These are phyloP conservation scores for Didymella arachidicola DNA, from an alignment of 2,329 filamentous ascomycete species.

Conservation along the genomic window DNA sequence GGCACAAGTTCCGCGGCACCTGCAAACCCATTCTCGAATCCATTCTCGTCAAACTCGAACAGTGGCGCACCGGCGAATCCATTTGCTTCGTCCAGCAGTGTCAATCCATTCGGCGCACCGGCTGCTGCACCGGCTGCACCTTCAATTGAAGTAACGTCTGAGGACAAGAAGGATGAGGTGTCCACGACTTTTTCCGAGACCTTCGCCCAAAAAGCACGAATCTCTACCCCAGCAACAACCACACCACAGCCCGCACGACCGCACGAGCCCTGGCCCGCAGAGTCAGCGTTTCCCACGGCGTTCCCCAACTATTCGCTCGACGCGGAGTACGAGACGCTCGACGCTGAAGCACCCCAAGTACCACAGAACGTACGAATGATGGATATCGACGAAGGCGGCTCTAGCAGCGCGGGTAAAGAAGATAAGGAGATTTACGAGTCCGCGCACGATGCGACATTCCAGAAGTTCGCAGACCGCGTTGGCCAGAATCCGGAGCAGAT, in stretches of 20 bases:
- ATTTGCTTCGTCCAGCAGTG: slow-evolving; percentile 55
- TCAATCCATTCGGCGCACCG: slow-evolving; percentile 48
- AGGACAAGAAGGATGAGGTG: slow-evolving; percentile 35
- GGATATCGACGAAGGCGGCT: slow-evolving; percentile 47
- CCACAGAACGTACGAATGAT: slow-evolving; percentile 57
- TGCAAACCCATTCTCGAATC: slow-evolving; percentile 57
- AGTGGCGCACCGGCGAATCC: slow-evolving; percentile 60
- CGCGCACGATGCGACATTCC: slow-evolving; percentile 59
- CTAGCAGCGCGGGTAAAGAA: slow-evolving; percentile 49
- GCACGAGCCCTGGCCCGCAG: slow-evolving; percentile 77
- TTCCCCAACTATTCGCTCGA: slow-evolving; percentile 84
- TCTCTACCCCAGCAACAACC: slow-evolving; percentile 54
- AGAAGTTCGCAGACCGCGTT: slow-evolving; percentile 60
- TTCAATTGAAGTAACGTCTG: slow-evolving; percentile 21
- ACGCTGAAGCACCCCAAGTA: slow-evolving; percentile 60
- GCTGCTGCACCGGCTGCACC: slow-evolving; percentile 33
- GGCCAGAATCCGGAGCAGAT: slow-evolving; percentile 61
- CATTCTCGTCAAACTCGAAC: slow-evolving; percentile 62
- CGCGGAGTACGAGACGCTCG: slow-evolving; percentile 89
- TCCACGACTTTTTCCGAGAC: slow-evolving; percentile 71
- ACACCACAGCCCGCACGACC: slow-evolving; percentile 48
- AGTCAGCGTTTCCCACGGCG: slow-evolving; percentile 68
- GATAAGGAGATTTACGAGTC: slow-evolving; percentile 59
- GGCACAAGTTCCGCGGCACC: slow-evolving; percentile 26
- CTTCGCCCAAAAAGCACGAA: slow-evolving; percentile 74